These are phyloP conservation scores for Neonectria punicea DNA, from an alignment of 2,329 filamentous ascomycete genomes.

Conservation along the genomic window DNA sequence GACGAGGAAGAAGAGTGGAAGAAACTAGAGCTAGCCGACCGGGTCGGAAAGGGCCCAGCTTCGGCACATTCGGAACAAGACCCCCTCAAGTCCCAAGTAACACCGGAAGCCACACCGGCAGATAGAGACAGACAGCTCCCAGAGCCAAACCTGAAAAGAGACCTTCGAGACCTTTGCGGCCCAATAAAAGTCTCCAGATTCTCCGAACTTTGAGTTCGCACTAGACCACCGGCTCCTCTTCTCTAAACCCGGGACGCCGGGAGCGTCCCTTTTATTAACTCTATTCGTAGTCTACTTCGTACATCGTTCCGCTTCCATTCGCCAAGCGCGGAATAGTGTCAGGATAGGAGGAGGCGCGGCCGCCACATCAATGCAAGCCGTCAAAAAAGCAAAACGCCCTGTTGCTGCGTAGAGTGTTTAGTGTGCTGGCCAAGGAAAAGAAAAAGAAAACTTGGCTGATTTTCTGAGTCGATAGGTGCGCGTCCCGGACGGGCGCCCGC, in stretches of 20 bases:
- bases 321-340: background rate
- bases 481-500: background rate
- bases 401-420: no score
- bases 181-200: background rate
- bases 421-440: background rate
- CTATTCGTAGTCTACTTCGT: no score
- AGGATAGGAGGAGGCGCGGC: background rate
- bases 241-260: background rate
- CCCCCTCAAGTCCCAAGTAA: background rate
- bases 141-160: no score
- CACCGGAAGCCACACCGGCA: slow-evolving; percentile 1
- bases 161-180: background rate
- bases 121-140: background rate
- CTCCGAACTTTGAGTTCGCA: background rate
- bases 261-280: background rate
- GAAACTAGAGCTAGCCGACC: background rate
- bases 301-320: no score
- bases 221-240: background rate
- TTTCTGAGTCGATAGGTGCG: background rate
- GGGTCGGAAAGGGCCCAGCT: no score
- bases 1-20: background rate
- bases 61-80: no score
- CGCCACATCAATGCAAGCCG: background rate
- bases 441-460: background rate
- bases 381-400: background rate